Evolutionary conservation across 306 rosid species (phyloP).

Genomic region (Sicyos baderoa): DNA sequence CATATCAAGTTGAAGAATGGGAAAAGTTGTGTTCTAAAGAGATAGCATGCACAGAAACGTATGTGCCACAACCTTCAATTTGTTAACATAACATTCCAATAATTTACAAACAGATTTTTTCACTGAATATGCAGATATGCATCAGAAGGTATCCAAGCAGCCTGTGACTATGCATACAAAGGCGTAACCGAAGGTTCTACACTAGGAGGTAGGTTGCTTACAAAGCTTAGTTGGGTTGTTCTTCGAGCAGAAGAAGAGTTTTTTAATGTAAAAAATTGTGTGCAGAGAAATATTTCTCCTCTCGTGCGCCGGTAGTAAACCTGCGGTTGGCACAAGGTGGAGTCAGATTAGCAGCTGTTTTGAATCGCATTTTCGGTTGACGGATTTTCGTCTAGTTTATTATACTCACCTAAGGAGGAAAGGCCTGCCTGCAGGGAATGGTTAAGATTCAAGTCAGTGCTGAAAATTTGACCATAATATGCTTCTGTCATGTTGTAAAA

Average conservation of each 20-base stretch:
- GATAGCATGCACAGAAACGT: slow-evolving; percentile 55
- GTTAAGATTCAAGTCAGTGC: not conserved
- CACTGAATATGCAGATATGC: slow-evolving; percentile 51
- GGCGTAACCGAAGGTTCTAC: slow-evolving; percentile 49
- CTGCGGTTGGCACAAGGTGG: slow-evolving; percentile 73
- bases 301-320: slow-evolving; percentile 55
- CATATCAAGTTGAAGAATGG: slow-evolving; percentile 54
- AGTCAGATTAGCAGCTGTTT: slow-evolving; percentile 75
- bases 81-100: not conserved
- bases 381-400: slow-evolving; percentile 5
- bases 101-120: not conserved
- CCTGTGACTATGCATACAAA: slow-evolving; percentile 71
- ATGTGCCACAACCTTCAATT: slow-evolving; percentile 19
- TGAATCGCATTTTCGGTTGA: slow-evolving; percentile 49
- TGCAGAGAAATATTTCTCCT: slow-evolving; percentile 67
- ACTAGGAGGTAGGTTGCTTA: slow-evolving; percentile 40
- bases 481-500: not conserved
- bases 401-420: not conserved
- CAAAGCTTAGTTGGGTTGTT: not conserved
- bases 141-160: slow-evolving; percentile 56
- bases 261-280: not conserved
- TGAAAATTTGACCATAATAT: not conserved
- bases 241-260: not conserved
- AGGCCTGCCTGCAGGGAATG: not conserved
- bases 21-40: slow-evolving; percentile 43